Evolutionary conservation across 306 rosid species (phyloP), one percentile per base, ranked within the genome.

Genomic region (Sphenostylis stenocarpa): DNA sequence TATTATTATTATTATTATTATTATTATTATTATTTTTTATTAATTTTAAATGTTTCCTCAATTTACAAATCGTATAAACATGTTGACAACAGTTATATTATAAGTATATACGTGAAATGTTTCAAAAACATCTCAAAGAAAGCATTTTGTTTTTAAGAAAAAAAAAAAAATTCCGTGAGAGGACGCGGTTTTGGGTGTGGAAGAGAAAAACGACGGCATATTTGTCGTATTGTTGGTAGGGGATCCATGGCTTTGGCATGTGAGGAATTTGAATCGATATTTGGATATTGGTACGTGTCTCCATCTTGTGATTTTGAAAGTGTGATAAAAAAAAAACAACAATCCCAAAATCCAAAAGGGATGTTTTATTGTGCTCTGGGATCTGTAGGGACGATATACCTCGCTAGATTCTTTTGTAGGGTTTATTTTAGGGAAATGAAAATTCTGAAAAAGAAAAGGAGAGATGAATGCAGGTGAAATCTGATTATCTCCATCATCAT

Each of bases 161-260:
- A n/a, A 26, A 26, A 26, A 26, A 26, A 1, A 3, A 31, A 31
- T 3, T 76, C 75, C 61, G 81, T 75, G 86, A 53, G 48, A 39
- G 55, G 19, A 86, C 89, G 85, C 88, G 90, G 86, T 86, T 87
- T 88, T 69, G 84, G 78, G 85, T 76, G 75, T 84, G 62, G 26
- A 84, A 81, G 75, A 56, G 74, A 51, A 79, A 61, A 81, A 77
- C 62, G 83, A 85, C 81, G 78, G 80, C 81, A 78, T 43, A 67
- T 86, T 88, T 87, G 96, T 88, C 84, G 65, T 47, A 24, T 67
- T 58, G n/a, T 62, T 53, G 77, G 6, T 10, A n/a, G 36, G n/a
- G 61, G 12, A 68, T 49, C 58, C 53, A 51, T 73, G 26, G 85
- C 86, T 76, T n/a, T 80, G 17, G 76, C 90, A 84, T 83, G 89